Base-by-base conservation (phyloP, 345 rosid species). In the Euphorbia lathyris region DNA sequence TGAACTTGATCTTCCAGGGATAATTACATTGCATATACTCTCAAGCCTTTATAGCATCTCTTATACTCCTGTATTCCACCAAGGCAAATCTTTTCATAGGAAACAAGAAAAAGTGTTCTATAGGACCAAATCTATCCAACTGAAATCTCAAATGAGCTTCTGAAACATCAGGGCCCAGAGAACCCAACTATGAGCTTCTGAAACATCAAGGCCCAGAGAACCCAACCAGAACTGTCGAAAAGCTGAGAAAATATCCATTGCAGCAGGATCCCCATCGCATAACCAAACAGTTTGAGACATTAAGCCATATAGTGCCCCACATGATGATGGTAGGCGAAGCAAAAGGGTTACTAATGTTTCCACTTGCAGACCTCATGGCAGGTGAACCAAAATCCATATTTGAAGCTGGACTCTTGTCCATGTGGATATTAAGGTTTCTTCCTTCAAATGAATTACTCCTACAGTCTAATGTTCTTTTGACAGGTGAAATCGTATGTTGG, bases 151-250 rank as follows among this genome's bases (percentile, higher is more conserved):
- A 71, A 72, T 87, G 88, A 77, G 83, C 86, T 86, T 95, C 99
- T 75, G 91, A 85, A 60, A 77, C 81, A 78, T 92, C 96, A 61
- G 87, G 86, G 63, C 89, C 90, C 67, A 90, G 76, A 72, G 27
- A 17, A 42, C 10, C 30, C 12, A 59, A 8, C 0, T 9, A n/a
- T 75, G 67, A 74, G 63, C 52, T 72, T 69, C n/a, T n/a, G n/a
- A n/a, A n/a, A n/a, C n/a, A n/a, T n/a, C n/a, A n/a, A n/a, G n/a
- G n/a, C n/a, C n/a, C n/a, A n/a, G n/a, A n/a, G 79, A 87, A 74
- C 97, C 94, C 81, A 95, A 73, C 93, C 96, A 92, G 29, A 95
- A 85, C 80, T 88, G 90, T 72, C 81, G 85, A n/a, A 94, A 92
- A 67, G 96, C 98, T 38, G 97, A 86, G 72, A 74, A 87, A 76